Base-by-base conservation (phyloP, 2,329 filamentous ascomycete species). In the Aspergillus neoniger region DNA sequence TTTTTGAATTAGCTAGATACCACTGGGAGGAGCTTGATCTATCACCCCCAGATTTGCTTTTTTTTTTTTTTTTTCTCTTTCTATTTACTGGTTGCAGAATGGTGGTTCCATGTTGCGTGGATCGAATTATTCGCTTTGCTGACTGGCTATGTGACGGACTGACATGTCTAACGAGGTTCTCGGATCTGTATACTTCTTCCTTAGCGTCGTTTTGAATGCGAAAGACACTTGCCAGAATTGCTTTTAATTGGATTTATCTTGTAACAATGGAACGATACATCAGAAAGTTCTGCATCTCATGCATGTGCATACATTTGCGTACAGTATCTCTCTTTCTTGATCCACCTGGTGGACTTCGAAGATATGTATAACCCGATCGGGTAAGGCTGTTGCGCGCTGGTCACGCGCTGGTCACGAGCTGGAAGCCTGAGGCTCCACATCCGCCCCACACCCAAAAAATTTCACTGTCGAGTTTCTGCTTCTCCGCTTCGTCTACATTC, bases 1-100 rank as follows among this genome's bases (percentile, higher is more conserved):
- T 52, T 49, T 55, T 60, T 63, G 53, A 30, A 47, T 50, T 57
- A 23, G 67, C 62, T 67, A 66, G 68, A 70, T 70, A 70, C 68
- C 68, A 69, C 56, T 36, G 55, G 64, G 62, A 60, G 56, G 55
- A 62, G 55, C 59, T 38, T 59, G 57, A 55, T 58, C 53, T 51
- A 53, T 60, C 51, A 53, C 43, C 57, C 32, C 57, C 48, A 57
- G 39, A 38, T 49, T 56, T 62, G 56, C 44, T 51, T 48, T 28
- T 59, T 58, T 51, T 51, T 23, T 57, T 57, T 28, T 59, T 58
- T 51, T 51, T 23, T 57, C 55, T 57, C 54, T 30, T 52, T 51
- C 12, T 36, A 14, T 36, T 56, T 59, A 25, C 14, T 50, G 39
- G 25, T 55, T 53, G 51, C 19, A 47, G 30, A n/a, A 43, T 47